Conservation (phyloP, 352 stramenopile genomes). For the Phytophthora megakarya region DNA sequence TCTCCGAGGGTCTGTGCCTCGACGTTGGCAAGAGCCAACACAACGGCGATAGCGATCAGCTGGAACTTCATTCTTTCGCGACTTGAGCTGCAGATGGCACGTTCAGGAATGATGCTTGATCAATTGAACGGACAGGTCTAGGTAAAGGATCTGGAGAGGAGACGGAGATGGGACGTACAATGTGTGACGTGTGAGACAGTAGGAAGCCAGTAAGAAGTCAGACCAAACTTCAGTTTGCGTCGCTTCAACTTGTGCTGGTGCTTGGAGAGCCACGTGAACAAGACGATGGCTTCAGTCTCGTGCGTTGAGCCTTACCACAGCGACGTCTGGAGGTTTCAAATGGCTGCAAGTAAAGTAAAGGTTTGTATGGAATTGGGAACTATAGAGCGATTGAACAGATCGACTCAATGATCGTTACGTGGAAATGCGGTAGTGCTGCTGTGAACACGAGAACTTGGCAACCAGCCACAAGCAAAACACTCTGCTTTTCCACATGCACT, state of each 20-base stretch:
- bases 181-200: constrained; percentile 19
- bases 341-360: not conserved
- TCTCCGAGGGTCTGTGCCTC: constrained; percentile 44
- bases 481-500: constrained; percentile 9
- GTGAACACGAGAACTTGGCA: not conserved
- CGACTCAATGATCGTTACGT: constrained; percentile 5
- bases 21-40: constrained; percentile 19
- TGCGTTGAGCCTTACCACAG: constrained; percentile 3
- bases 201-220: constrained; percentile 22
- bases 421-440: not conserved
- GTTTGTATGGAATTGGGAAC: not conserved
- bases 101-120: constrained; percentile 17
- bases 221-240: constrained; percentile 19
- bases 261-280: not conserved
- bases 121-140: not conserved
- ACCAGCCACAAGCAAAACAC: constrained; percentile 1
- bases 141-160: constrained; percentile 28
- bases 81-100: constrained; percentile 16
- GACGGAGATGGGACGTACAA: constrained; percentile 22
- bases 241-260: constrained; percentile 14
- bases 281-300: constrained; percentile 9
- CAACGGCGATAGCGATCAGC: constrained; percentile 20
- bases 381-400: constrained; percentile 17
- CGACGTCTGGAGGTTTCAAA: not conserved
- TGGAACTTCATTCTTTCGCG: constrained; percentile 34